These are phyloP conservation scores for Sugiyamaella xylanicola DNA, from an alignment of 1,139 yeast genomes.

Conservation along the genomic window DNA sequence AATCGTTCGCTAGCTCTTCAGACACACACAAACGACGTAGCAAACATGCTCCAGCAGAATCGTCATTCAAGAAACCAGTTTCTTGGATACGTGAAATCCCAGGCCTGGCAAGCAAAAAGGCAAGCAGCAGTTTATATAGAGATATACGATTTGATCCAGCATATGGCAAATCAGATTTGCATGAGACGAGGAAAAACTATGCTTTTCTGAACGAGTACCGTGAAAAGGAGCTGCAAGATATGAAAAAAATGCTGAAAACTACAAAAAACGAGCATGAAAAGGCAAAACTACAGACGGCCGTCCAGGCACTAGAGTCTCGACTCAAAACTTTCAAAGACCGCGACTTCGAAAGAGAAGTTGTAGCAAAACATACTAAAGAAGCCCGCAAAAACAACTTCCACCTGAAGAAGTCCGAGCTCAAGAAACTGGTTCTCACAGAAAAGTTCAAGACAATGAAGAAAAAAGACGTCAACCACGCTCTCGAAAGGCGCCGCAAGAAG, in stretches of 20 bases:
- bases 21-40: slow-evolving; percentile 29
- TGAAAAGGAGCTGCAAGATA: slow-evolving; percentile 63
- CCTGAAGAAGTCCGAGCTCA: slow-evolving; percentile 75
- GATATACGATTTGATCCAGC: slow-evolving; percentile 93
- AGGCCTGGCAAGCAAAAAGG: slow-evolving; percentile 55
- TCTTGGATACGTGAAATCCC: slow-evolving; percentile 72
- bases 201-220: slow-evolving; percentile 85
- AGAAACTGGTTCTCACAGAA: slow-evolving; percentile 84
- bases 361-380: slow-evolving; percentile 52
- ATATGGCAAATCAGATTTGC: slow-evolving; percentile 76
- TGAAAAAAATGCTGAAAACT: slow-evolving; percentile 60
- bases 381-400: slow-evolving; percentile 59
- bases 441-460: slow-evolving; percentile 84
- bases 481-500: slow-evolving; percentile 94
- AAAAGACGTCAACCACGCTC: slow-evolving; percentile 79
- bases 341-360: slow-evolving; percentile 70
- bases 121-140: slow-evolving; percentile 52
- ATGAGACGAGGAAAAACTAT: slow-evolving; percentile 68
- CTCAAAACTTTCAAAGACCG: slow-evolving; percentile 74
- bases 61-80: slow-evolving; percentile 72
- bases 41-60: slow-evolving; percentile 82
- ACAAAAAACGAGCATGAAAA: slow-evolving; percentile 58
- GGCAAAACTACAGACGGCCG: slow-evolving; percentile 49
- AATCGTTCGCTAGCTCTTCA: slow-evolving; percentile 18
- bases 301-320: slow-evolving; percentile 64